Evolutionary conservation across 352 stramenopile genomes (phyloP), one percentile per base, ranked within the genome.

Genomic region (Phytophthora macrochlamydospora): DNA sequence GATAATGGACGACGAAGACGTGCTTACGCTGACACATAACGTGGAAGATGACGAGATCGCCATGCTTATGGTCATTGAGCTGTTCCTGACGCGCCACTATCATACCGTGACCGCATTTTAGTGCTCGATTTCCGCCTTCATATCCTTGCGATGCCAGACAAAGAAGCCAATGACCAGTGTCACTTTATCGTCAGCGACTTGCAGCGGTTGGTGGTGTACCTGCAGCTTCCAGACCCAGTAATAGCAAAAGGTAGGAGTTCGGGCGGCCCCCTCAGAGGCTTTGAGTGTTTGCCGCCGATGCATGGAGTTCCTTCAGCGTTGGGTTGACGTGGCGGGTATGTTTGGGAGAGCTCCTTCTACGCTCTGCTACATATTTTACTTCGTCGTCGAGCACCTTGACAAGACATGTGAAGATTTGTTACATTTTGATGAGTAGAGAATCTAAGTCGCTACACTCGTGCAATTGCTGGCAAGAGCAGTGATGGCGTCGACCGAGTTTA

Each of bases 131-230:
- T 65, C 48, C 49, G 57, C 2, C 18, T 54, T 14, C 28, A 53
- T n/a, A 58, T 65, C 31, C n/a, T 54, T 1, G n/a, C 31, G 2
- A 65, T 59, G 42, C 31, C 38, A 1, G 50, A 65, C 13, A 11
- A 6, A 18, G 58, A 65, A 55, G 42, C 49, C 0, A 64, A 52
- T 11, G 48, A 57, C 13, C 58, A 65, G 31, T 65, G 57, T 42
- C 18, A 49, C 3, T 65, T 65, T 32, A 59, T 18, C 24, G 30
- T 48, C 2, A 13, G 38, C 0, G 58, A 58, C 3, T 6, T 62
- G 13, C 8, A 13, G n/a, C 35, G 40, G 7, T 29, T 64, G 1
- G 46, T 28, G 11, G 1, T 13, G 33, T 13, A 46, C 9, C n/a
- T 64, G 35, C 43, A 57, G 29, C 6, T 57, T 29, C 56, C 56